These are phyloP conservation scores for Ustilago loliicola DNA, from an alignment of 1,284 basidiomycete genomes.

Conservation along the genomic window DNA sequence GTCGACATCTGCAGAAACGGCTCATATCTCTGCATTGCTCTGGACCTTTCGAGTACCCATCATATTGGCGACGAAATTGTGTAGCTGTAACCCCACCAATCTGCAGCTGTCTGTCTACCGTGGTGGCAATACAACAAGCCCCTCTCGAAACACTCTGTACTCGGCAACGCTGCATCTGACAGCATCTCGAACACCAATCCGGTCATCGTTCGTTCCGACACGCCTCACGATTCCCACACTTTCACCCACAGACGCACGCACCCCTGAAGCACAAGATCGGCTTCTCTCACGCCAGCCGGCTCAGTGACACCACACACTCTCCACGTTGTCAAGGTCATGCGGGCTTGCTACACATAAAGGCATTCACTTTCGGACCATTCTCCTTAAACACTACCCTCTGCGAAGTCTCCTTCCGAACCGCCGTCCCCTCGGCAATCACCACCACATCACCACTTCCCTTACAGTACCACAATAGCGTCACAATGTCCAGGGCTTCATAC, in stretches of 20 bases:
- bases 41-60: neutral
- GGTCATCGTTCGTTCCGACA: neutral
- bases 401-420: neutral
- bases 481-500: conserved; percentile 20
- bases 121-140: neutral
- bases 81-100: neutral
- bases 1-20: neutral
- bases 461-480: neutral
- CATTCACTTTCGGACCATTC: neutral
- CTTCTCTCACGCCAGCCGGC: neutral
- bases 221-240: neutral
- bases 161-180: too few species aligned
- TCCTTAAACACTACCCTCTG: neutral
- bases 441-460: neutral
- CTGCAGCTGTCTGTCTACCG: neutral
- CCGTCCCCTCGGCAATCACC: neutral
- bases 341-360: conserved; percentile 6
- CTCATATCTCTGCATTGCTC: neutral
- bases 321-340: conserved; percentile 7
- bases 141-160: neutral
- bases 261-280: neutral
- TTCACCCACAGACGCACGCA: neutral
- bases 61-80: neutral
- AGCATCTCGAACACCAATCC: neutral
- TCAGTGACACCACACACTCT: neutral